Conservation (phyloP, 495 filamentous ascomycete genomes). For the Tuber melanosporum region DNA sequence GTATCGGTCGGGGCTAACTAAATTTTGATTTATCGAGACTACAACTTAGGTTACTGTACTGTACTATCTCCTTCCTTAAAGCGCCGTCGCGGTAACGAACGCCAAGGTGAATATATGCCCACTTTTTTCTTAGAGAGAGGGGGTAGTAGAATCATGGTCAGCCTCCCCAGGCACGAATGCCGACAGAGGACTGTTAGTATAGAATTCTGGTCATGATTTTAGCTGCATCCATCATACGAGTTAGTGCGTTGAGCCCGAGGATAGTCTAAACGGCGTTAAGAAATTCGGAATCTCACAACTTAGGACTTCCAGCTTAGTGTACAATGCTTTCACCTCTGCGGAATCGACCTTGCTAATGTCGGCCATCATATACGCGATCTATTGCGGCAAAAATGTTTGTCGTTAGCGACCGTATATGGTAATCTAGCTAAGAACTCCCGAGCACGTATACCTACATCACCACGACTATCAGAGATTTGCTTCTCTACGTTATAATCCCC, state of each 20-base stretch:
- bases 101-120: background rate
- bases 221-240: slow-evolving; percentile 46
- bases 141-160: background rate
- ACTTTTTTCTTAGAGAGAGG: background rate
- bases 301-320: slow-evolving; percentile 70
- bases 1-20: background rate
- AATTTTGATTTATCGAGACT: background rate
- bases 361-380: slow-evolving; percentile 83
- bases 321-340: slow-evolving; percentile 75
- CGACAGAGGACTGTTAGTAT: slow-evolving; percentile 53
- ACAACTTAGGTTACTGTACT: background rate
- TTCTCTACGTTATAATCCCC: slow-evolving; percentile 96
- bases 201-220: slow-evolving; percentile 82
- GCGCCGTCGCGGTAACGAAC: background rate
- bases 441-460: slow-evolving; percentile 53
- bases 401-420: background rate
- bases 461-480: slow-evolving; percentile 91
- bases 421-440: slow-evolving; percentile 31
- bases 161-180: background rate
- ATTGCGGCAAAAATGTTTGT: slow-evolving; percentile 48
- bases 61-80: background rate
- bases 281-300: slow-evolving; percentile 56
- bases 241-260: slow-evolving; percentile 5
- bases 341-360: slow-evolving; percentile 82
- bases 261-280: background rate